Percentiles rank a stretch among this genome's conserved stretches.
Evolutionary conservation across 2,329 filamentous ascomycete genomes (phyloP).

Genomic region (Cladosporium halotolerans): DNA sequence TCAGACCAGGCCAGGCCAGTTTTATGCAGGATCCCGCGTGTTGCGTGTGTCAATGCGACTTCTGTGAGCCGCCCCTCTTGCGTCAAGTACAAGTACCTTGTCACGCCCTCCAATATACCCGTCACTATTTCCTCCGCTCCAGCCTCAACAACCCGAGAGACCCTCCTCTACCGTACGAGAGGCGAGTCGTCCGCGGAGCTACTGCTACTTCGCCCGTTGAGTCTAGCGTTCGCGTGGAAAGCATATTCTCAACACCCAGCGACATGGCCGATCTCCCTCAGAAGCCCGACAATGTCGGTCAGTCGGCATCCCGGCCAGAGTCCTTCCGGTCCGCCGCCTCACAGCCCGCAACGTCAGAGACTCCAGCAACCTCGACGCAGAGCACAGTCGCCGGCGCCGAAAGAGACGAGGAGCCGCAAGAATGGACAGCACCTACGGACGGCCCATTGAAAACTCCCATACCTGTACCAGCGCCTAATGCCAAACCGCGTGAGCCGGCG

Average conservation of each 20-base stretch:
- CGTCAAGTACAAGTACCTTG: no score
- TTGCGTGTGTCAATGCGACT: no score
- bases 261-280: slow-evolving; percentile 2
- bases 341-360: slow-evolving; percentile 19
- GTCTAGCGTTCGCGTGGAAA: slow-evolving; percentile 3
- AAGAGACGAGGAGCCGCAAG: slow-evolving; percentile 15
- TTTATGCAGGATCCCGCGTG: no score
- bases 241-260: not conserved
- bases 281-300: not conserved
- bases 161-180: no score
- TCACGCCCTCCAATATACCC: no score
- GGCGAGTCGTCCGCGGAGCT: not conserved
- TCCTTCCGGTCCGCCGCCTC: slow-evolving; percentile 20
- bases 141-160: no score
- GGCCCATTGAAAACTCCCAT: slow-evolving; percentile 30
- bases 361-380: slow-evolving; percentile 16
- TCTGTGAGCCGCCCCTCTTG: no score
- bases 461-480: slow-evolving; percentile 37
- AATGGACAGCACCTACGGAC: slow-evolving; percentile 21
- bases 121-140: no score
- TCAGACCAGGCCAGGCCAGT: no score
- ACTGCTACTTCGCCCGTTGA: not conserved
- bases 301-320: slow-evolving; percentile 18
- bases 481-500: slow-evolving; percentile 51
- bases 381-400: slow-evolving; percentile 18